phyloP scores from a whole-genome alignment of 441 rosid genomes.

The Populus hybrid region DNA sequence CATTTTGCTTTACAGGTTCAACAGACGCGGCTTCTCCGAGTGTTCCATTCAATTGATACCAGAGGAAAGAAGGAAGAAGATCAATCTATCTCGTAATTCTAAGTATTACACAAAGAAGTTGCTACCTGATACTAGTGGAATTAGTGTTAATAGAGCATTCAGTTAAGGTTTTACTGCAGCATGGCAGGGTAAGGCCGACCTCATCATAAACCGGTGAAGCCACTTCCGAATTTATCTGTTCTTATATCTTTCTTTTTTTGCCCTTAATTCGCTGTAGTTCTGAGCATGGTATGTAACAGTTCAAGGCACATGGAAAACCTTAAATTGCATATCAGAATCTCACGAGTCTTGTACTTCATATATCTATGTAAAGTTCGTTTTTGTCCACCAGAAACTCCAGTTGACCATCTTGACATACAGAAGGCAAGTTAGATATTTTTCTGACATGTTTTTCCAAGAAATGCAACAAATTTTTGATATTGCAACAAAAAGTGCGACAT shows the following conservation, averaged over 20 bases:
- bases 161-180: conserved; percentile 7
- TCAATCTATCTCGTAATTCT: conserved; percentile 73
- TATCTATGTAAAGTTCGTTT: too few species aligned
- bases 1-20: conserved; percentile 49
- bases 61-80: conserved; percentile 56
- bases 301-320: too few species aligned
- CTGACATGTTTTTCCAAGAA: neutral
- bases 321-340: too few species aligned
- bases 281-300: neutral
- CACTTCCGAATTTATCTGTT: neutral
- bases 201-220: neutral
- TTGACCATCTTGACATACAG: too few species aligned
- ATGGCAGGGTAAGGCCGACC: too few species aligned
- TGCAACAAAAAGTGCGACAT: too few species aligned
- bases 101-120: conserved; percentile 84
- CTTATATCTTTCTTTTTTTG: neutral
- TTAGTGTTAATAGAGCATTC: conserved; percentile 35
- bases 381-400: too few species aligned
- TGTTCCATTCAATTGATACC: conserved; percentile 73
- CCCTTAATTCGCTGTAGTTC: neutral
- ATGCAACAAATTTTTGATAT: neutral
- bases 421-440: neutral
- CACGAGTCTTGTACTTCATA: too few species aligned
- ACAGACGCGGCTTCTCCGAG: conserved; percentile 76
- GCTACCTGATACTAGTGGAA: conserved; percentile 69